A percentile compares a stretch with the other conserved stretches of the same genome.
Conservation (phyloP, 345 rosid genomes). For the Citrus medica region DNA sequence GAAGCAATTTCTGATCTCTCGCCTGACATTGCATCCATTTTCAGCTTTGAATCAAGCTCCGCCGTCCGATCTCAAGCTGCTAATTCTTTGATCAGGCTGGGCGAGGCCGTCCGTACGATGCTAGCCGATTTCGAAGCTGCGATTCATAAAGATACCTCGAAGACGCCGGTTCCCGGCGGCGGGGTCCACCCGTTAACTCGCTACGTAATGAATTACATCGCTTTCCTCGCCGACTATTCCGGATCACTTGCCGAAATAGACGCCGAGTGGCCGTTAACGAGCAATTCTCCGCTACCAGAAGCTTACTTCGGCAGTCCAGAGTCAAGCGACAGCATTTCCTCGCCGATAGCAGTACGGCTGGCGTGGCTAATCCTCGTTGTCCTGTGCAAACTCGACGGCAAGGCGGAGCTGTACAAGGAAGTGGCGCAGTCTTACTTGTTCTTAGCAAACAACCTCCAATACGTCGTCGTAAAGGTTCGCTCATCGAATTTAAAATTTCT, state of each 20-base stretch:
- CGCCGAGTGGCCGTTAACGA: slow-evolving; percentile 48
- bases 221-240: slow-evolving; percentile 63
- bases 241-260: slow-evolving; percentile 46
- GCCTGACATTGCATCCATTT: slow-evolving; percentile 51
- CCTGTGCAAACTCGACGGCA: slow-evolving; percentile 76
- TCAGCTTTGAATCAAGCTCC: slow-evolving; percentile 43
- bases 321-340: slow-evolving; percentile 19
- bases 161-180: slow-evolving; percentile 50
- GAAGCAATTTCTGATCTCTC: slow-evolving; percentile 41
- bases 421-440: slow-evolving; percentile 64
- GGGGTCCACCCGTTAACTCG: slow-evolving; percentile 80
- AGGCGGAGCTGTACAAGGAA: slow-evolving; percentile 54
- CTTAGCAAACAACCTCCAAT: slow-evolving; percentile 74
- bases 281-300: slow-evolving; percentile 40
- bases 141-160: slow-evolving; percentile 54
- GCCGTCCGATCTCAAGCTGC: slow-evolving; percentile 37
- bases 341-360: slow-evolving; percentile 41
- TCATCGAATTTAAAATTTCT: slow-evolving; percentile 44
- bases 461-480: slow-evolving; percentile 62
- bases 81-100: slow-evolving; percentile 42
- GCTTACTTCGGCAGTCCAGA: slow-evolving; percentile 32
- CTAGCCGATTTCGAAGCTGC: slow-evolving; percentile 57
- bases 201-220: slow-evolving; percentile 75
- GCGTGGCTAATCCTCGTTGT: slow-evolving; percentile 70
- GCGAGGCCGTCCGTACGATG: slow-evolving; percentile 44